A percentile compares a stretch with the other conserved stretches of the same genome.
Evolutionary conservation across 352 stramenopile genomes (phyloP).

Genomic region (Pseudoperonospora humuli): DNA sequence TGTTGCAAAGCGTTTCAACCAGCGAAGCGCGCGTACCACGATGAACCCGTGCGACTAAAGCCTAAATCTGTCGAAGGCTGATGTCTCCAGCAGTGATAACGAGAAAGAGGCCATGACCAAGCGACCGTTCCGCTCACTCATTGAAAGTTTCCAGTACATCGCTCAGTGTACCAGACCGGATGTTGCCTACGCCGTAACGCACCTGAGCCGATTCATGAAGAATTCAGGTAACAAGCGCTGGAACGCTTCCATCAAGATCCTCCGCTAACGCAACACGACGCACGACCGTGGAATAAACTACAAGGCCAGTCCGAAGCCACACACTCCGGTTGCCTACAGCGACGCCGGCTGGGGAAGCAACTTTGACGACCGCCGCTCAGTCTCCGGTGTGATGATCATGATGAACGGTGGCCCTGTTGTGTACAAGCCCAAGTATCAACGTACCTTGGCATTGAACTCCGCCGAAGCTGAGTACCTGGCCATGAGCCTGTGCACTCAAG

Average conservation of each 20-base stretch:
- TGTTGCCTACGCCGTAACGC: not conserved
- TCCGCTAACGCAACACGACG: not conserved
- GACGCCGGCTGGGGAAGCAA: not conserved
- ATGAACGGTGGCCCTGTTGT: not conserved
- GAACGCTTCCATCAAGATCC: not conserved
- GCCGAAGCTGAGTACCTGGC: not conserved
- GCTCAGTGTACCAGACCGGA: not conserved
- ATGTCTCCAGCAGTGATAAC: not conserved
- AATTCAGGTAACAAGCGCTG: not conserved
- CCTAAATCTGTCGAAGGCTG: conserved; percentile 1
- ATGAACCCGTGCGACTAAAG: not conserved
- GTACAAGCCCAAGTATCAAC: not conserved
- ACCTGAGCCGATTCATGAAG: not conserved
- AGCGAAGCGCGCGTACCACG: conserved; percentile 1
- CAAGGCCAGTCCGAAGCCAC: not conserved
- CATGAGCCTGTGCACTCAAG: not conserved
- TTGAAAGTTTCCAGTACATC: not conserved
- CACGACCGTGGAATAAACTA: not conserved
- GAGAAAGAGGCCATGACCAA: not conserved
- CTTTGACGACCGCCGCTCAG: not conserved
- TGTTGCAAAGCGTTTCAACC: not conserved
- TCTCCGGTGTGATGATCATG: not conserved
- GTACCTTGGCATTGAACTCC: not conserved
- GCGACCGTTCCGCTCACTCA: not conserved
- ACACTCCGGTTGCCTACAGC: not conserved